A percentile compares a stretch with the other conserved stretches of the same genome.
These are phyloP conservation scores for Mortierella sp. DNA, from an alignment of 371 early-diverging fungal genomes.

Conservation along the genomic window DNA sequence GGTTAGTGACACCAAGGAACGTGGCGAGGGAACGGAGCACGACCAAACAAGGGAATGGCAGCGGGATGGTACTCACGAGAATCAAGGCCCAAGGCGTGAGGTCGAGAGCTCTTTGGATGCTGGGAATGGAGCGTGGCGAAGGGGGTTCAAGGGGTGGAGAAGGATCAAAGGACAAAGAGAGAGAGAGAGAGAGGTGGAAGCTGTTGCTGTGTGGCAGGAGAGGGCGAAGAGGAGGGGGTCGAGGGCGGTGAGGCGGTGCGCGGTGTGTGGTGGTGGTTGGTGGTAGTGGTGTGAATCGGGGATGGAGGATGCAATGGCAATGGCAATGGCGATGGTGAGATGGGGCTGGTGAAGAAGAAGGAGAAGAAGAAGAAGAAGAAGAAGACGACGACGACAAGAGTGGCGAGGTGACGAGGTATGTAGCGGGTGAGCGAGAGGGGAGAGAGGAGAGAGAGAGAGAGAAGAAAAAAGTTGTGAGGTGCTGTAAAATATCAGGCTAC, in stretches of 20 bases:
- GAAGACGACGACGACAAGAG: neutral
- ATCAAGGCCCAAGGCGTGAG: too few species aligned
- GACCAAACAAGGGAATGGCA: too few species aligned
- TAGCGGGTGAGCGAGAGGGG: neutral
- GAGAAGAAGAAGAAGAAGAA: conserved; percentile 1
- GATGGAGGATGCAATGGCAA: too few species aligned
- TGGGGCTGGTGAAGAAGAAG: neutral
- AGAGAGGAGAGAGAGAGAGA: neutral
- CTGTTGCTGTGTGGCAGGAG: too few species aligned
- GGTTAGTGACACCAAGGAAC: too few species aligned
- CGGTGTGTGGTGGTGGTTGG: neutral
- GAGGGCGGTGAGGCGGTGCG: neutral
- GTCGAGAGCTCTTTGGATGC: too few species aligned
- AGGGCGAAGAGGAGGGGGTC: neutral
- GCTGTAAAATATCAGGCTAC: neutral
- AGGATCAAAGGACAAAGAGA: neutral
- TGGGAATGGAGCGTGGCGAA: too few species aligned
- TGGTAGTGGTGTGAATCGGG: neutral
- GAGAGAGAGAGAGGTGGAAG: neutral
- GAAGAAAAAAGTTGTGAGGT: neutral
- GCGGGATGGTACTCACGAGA: too few species aligned
- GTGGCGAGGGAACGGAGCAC: too few species aligned
- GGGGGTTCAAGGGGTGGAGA: neutral
- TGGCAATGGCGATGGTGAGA: too few species aligned
- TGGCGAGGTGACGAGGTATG: neutral